Evolutionary conservation across 495 filamentous ascomycete genomes (phyloP), one percentile per base, ranked within the genome.

Genomic region (Parathielavia appendiculata): DNA sequence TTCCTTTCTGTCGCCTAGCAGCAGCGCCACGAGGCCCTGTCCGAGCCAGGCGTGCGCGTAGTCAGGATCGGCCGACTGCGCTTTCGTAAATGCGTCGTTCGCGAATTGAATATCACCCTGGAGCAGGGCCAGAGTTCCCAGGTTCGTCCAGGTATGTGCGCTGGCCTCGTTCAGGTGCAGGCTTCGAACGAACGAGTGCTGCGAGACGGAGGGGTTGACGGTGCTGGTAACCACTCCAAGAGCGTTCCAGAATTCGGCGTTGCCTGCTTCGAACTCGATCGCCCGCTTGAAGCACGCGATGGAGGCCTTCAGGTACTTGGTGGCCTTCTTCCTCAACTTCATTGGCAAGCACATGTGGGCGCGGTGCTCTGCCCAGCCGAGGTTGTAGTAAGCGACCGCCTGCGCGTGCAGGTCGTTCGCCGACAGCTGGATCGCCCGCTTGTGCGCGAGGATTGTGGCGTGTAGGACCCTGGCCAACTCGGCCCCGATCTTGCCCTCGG

Each of bases 231-330:
- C 89, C 8, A 97, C 90, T 20, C 92, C 93, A 20, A 99, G 81
- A 4, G 93, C 84, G 69, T 96, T 97, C 93, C 93, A 99, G 71
- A 97, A 99, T 64, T 99, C 93, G 0, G 91, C 76, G 66, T 97
- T 99, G 32, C 91, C 88, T 8, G 95, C 87, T 69, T 99, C 93
- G 2, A 97, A 74, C 71, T 97, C 95, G 66, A 99, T 97, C 5
- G 95, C 88, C 51, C 90, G 81, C 73, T 97, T 99, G 82, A 99
- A 99, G 70, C 91, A 95, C 30, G 87, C 82, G 52, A 97, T 86
- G 22, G 92, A 81, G 22, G 90, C 86, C 70, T 86, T 92, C 22
- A 95, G 76, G 60, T 88, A 89, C 54, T 77, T 85, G 16, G 79
- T 82, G 2, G 76, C 66, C 62, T 74, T 76, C 61, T 81, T 75